phyloP scores from a whole-genome alignment of 2,329 filamentous ascomycete species.

The Westerdykella aurantiaca region DNA sequence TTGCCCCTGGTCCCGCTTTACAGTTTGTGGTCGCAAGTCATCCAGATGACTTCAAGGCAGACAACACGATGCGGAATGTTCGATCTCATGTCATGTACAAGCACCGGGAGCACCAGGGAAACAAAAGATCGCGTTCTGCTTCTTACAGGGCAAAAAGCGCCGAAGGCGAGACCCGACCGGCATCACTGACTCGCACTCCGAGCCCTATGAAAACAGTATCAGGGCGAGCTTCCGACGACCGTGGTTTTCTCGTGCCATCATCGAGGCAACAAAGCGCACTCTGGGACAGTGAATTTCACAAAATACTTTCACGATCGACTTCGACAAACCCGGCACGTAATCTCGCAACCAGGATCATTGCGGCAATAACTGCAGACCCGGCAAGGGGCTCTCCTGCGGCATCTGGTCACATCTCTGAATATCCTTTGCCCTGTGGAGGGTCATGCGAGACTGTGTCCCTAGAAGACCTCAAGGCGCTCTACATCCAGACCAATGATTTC shows the following conservation, averaged over 20 bases:
- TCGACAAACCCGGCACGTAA: slow-evolving; percentile 15
- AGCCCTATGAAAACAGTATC: slow-evolving; percentile 16
- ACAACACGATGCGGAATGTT: slow-evolving; percentile 28
- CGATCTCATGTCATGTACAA: slow-evolving; percentile 37
- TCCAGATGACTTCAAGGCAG: slow-evolving; percentile 29
- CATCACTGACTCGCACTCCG: slow-evolving; percentile 13
- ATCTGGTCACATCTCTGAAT: slow-evolving; percentile 18
- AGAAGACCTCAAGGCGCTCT: slow-evolving; percentile 19
- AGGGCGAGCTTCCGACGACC: slow-evolving; percentile 3
- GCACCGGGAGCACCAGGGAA: slow-evolving; percentile 20
- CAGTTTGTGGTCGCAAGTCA: slow-evolving; percentile 33
- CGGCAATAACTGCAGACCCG: slow-evolving; percentile 15
- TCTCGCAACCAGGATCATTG: slow-evolving; percentile 22
- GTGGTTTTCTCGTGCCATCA: slow-evolving; percentile 7
- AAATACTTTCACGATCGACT: slow-evolving; percentile 15
- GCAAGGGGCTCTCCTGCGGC: slow-evolving; percentile 18
- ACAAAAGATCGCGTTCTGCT: slow-evolving; percentile 9
- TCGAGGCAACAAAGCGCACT: slow-evolving; percentile 8
- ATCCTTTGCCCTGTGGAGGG: slow-evolving; percentile 15
- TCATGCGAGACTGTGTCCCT: slow-evolving; percentile 11
- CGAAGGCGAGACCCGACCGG: slow-evolving; percentile 12
- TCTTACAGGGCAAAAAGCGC: slow-evolving; percentile 10
- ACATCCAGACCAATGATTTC: slow-evolving; percentile 17
- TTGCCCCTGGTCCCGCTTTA: slow-evolving; percentile 26
- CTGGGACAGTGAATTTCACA: slow-evolving; percentile 16